A percentile compares a stretch with the other conserved stretches of the same genome.
phyloP scores from a whole-genome alignment of 2,329 filamentous ascomycete species.

The Davidsoniella eucalypti region DNA sequence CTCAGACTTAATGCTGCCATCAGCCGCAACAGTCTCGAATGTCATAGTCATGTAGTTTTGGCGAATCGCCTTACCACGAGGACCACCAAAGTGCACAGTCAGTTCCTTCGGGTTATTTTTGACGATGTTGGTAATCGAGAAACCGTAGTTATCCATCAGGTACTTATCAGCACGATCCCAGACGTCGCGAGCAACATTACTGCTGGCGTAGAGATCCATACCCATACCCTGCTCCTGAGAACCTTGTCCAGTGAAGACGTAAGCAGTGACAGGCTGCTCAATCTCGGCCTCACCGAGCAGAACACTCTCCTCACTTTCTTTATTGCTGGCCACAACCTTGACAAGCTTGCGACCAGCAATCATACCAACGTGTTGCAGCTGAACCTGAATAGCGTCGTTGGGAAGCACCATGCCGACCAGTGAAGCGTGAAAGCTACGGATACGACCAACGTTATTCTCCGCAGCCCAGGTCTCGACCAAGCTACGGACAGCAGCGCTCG shows the following conservation, averaged over 20 bases:
- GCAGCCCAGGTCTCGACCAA: constrained; percentile 97
- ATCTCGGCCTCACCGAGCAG: constrained; percentile 90
- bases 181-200: constrained; percentile 84
- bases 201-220: constrained; percentile 95
- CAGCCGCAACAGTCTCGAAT: constrained; percentile 88
- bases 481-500: constrained; percentile 86
- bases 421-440: constrained; percentile 91
- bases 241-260: constrained; percentile 96
- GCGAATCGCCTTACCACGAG: constrained; percentile 89
- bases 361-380: constrained; percentile 94
- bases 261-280: constrained; percentile 89
- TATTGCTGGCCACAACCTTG: constrained; percentile 92
- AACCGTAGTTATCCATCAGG: constrained; percentile 96
- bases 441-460: constrained; percentile 94
- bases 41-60: constrained; percentile 99
- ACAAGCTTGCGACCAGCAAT: constrained; percentile 97
- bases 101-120: constrained; percentile 99
- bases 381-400: constrained; percentile 88
- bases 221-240: constrained; percentile 99
- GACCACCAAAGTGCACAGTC: constrained; percentile 94
- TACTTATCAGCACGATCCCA: constrained; percentile 98
- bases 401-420: constrained; percentile 98
- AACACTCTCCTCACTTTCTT: constrained; percentile 92
- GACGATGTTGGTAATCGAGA: constrained; percentile 96
- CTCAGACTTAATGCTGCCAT: constrained; percentile 91